Evolutionary conservation across 208 protist genomes (phyloP), one percentile per base, ranked within the genome.

Genomic region (Trypanosoma cruzi): DNA sequence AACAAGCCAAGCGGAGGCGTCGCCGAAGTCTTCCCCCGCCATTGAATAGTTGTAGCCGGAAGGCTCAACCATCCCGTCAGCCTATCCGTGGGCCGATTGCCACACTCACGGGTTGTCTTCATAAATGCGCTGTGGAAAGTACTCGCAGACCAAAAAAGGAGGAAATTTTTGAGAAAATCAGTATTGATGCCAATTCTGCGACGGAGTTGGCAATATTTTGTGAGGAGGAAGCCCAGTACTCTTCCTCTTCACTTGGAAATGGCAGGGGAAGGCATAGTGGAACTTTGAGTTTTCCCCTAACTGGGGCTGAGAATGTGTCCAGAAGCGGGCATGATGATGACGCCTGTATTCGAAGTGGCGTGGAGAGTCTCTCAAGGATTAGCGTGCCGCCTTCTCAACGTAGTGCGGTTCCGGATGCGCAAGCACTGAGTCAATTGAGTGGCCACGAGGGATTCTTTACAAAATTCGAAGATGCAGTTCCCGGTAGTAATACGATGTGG

Each of bases 61-160:
- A 37, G 8, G 34, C 58, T 24, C 36, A 66, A 7, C 46, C 58
- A 48, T 24, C 24, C 24, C 32, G 40, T 28, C 26, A 24, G 10
- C 48, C 49, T 32, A 37, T 34, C 11, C 13, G 32, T 36, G 50
- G 57, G 20, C 7, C 13, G 18, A 6, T 46, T 3, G 20, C 34
- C 24, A 73, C 67, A 32, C 22, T 73, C 49, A 24, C 50, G 18
- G 59, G 20, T 16, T 73, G 58, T 56, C 36, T 73, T 29, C n/a
- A 42, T 37, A 36, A 44, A 28, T 73, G 67, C 40, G 20, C n/a
- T 18, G 58, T 28, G 16, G 26, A 61, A 26, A 14, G 24, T 26
- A 6, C 18, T 29, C 67, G 36, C 44, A 62, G 26, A n/a, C 46
- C 49, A 26, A 61, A 52, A 46, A 34, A 18, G 14, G 49, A 66